These are phyloP conservation scores for Elsinoe necatrix DNA, from an alignment of 2,329 filamentous ascomycete genomes.

Conservation along the genomic window DNA sequence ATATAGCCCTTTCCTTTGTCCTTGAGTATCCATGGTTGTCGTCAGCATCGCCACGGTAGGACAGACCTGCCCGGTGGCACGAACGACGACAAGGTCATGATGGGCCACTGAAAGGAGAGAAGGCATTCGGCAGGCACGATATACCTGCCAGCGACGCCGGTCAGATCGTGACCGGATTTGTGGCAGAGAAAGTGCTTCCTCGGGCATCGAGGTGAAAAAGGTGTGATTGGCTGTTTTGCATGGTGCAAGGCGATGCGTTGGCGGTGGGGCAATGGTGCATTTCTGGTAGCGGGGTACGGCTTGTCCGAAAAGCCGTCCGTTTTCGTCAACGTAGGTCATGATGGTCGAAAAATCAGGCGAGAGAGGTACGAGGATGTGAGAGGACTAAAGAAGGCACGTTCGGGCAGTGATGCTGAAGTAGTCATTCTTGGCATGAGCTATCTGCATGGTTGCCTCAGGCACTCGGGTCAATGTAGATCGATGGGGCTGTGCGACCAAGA, in stretches of 20 bases:
- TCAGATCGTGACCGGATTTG: not conserved
- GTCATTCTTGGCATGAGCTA: conserved; percentile 2
- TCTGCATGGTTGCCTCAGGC: conserved; percentile 13
- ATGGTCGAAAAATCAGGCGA: not conserved
- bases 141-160: not conserved
- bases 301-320: not conserved
- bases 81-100: not conserved
- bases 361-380: not conserved
- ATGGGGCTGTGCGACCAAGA: not conserved
- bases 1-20: not conserved
- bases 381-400: not conserved
- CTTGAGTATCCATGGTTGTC: not conserved
- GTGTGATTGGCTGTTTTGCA: not conserved
- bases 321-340: not conserved
- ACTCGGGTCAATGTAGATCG: not conserved
- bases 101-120: not conserved
- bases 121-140: not conserved
- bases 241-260: conserved; percentile 11
- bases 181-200: conserved; percentile 6
- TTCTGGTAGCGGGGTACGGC: not conserved
- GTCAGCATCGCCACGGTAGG: conserved; percentile 6
- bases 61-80: conserved; percentile 8
- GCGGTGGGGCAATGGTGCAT: conserved; percentile 12
- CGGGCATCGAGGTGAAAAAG: not conserved
- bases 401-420: not conserved